A percentile compares a stretch with the other conserved stretches of the same genome.
Conservation (phyloP, 345 rosid genomes). For the Ceriops tagal region DNA sequence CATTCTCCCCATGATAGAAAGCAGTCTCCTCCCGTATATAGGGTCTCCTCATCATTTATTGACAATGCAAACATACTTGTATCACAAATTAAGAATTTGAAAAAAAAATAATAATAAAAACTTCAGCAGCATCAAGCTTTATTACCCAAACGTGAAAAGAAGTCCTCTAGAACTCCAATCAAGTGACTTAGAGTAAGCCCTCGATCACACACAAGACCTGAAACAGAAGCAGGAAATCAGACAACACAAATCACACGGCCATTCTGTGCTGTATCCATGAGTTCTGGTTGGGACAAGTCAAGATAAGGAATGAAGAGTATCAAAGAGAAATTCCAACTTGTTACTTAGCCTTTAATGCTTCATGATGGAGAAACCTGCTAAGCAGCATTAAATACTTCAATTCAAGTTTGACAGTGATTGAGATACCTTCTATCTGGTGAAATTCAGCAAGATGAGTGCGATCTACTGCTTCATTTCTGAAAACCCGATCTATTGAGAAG, state of each 20-base stretch:
- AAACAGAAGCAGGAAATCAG: slow-evolving; percentile 21
- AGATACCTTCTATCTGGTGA: slow-evolving; percentile 92
- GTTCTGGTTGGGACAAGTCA: not conserved
- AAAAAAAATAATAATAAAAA: not conserved
- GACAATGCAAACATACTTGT: not conserved
- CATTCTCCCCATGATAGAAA: not conserved
- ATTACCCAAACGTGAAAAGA: slow-evolving; percentile 86
- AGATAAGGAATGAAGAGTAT: not conserved
- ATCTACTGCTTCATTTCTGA: slow-evolving; percentile 97
- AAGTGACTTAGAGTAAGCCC: slow-evolving; percentile 94
- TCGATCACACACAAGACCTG: slow-evolving; percentile 87
- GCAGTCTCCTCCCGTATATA: slow-evolving; percentile 1
- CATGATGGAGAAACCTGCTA: not conserved
- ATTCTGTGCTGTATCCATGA: not conserved
- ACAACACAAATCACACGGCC: not conserved
- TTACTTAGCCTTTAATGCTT: not conserved
- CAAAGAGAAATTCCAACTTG: not conserved
- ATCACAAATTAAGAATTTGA: not conserved
- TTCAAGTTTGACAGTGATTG: not conserved
- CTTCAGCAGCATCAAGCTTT: not conserved
- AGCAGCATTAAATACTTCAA: not conserved
- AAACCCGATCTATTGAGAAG: slow-evolving; percentile 94
- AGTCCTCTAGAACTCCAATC: slow-evolving; percentile 79
- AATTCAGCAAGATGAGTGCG: slow-evolving; percentile 95
- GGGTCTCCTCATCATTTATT: not conserved